Evolutionary conservation across 108 stramenopile species (phyloP), one percentile per base, ranked within the genome.

Genomic region (Skeletonema tropicum): DNA sequence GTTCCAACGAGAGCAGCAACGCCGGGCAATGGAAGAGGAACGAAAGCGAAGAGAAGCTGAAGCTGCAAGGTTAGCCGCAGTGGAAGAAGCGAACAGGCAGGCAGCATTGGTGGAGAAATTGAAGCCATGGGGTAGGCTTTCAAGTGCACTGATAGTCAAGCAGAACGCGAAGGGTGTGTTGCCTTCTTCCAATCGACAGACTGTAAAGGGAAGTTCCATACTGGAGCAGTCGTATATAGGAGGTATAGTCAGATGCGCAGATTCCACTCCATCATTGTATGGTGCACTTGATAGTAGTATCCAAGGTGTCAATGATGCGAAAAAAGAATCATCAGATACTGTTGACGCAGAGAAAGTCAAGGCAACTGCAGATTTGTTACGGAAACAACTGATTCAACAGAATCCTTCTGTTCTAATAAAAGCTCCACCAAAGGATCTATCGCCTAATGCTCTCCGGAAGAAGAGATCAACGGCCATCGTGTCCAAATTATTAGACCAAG

Each of bases 401-500:
- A 64, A 71, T 2, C 69, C 74, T n/a, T 38, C 70, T 57, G 48
- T 36, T 33, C 6, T 46, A 29, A 17, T 46, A 29, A 17, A 25
- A 23, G 33, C 31, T 19, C 73, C 80, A 6, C 73, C 80, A 6
- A 49, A 60, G 0, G 6, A 31, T 9, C 57, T 62, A 17, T 48
- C 84, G 57, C 38, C 73, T 12, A 49, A 52, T n/a, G 57, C 45
- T 59, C 70, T 57, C 1, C 75, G 72, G 15, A 79, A 61, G 59
- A 62, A 59, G 67, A 77, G 61, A 33, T 33, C 41, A 42, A 60
- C 45, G 6, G 59, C 46, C 8, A 76, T 75, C 11, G 58, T 79
- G 12, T 64, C 66, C 17, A 79, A 59, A 48, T 72, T 94, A 5
- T 30, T 90, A 45, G 88, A 89, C 49, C 74, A 90, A 7, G 85